Evolutionary conservation across 2,329 filamentous ascomycete species (phyloP).

Genomic region (Atkinsonella texensis): DNA sequence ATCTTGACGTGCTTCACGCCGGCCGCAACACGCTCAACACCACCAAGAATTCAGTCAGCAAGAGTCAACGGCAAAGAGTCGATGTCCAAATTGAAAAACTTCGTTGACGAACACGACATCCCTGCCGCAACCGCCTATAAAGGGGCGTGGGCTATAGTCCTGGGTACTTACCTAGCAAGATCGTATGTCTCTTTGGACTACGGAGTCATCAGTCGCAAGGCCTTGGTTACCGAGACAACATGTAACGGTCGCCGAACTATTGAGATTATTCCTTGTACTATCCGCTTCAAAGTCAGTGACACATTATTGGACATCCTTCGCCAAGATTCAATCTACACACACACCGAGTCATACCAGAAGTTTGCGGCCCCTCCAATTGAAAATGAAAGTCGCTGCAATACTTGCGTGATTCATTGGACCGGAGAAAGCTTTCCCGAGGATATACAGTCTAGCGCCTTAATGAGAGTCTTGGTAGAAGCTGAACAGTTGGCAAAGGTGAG

Average conservation of each 20-base stretch:
- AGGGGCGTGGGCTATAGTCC: no score
- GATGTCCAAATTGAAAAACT: no score
- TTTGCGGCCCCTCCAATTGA: neutral
- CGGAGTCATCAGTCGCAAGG: neutral
- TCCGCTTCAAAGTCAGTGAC: neutral
- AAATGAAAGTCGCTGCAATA: neutral
- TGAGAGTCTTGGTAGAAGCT: neutral
- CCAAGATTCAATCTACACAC: neutral
- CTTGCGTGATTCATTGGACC: neutral
- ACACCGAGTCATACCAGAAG: neutral
- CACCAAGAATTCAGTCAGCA: no score
- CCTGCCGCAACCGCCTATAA: no score
- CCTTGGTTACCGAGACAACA: neutral
- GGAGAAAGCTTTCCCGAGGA: neutral
- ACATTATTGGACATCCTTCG: neutral
- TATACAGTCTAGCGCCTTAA: neutral
- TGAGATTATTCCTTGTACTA: neutral
- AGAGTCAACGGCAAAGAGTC: no score
- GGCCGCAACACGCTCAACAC: no score
- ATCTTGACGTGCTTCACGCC: no score
- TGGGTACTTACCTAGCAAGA: neutral
- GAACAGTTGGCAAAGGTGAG: neutral
- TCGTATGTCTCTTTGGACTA: neutral
- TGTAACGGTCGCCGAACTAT: neutral
- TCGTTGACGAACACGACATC: no score